Base-by-base conservation (phyloP, 2,329 filamentous ascomycete genomes). In the Chalaropsis thielavioides region DNA sequence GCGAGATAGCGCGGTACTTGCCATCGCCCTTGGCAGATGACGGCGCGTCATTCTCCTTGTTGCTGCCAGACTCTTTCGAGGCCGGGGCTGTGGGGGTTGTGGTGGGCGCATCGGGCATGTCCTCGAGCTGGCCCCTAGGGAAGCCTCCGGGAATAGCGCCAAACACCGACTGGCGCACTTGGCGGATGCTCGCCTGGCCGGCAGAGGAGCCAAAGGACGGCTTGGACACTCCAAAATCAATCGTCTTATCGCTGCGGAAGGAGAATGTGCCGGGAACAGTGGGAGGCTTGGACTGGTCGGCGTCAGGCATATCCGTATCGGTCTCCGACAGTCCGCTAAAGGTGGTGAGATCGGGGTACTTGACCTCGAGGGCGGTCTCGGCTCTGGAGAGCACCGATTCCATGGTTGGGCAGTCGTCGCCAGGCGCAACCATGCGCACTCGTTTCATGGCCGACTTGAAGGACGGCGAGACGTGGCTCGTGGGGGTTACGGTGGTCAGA, bases 191-290 rank as follows among this genome's bases (percentile, higher is more conserved):
- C 3, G 81, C 75, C 70, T 86, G 83, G n/a, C 81, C 83, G 1
- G 79, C 76, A 31, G 79, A 80, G 8, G 77, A 75, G 46, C 84
- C 83, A 68, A 86, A 86, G 3, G 79, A 80, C 43, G 75, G 73
- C 0, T 77, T 73, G 2, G 80, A 78, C 58, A 74, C 73, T 40
- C 74, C 72, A 69, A 87, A 85, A 66, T 77, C 75, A 70, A 87
- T 86, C 1, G 83, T 86, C 69, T 84, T 82, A 68, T 86, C 84
- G 69, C 80, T 84, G 58, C 84, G 82, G 75, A 87, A 87, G 0
- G 82, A 84, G 69, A 87, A 87, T 0, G 79, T 81, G 19, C 83
- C 80, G 2, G 84, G 79, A 4, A 78, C 75, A 1, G 81, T 77
- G 0, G 77, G 71, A 10, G 74, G 72, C 10, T 69, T 54, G 31